Base-by-base conservation (phyloP, 257 asterid genomes). In the Gardenia jasminoides region DNA sequence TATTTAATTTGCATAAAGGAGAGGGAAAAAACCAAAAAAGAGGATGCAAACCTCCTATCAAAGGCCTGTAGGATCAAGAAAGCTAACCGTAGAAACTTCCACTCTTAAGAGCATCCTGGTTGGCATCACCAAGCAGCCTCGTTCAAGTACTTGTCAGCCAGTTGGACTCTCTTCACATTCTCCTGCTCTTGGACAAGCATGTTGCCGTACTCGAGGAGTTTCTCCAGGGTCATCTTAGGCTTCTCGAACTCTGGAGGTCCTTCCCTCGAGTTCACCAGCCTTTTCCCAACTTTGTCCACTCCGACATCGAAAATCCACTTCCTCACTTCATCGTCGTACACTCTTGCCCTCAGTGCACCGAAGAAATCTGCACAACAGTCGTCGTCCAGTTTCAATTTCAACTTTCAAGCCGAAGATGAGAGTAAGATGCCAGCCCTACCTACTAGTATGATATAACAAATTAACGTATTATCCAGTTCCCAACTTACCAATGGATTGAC, bases 61-160 rank as follows among this genome's bases (percentile, higher is more conserved):
- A 69, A 74, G 71, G 71, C 70, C 66, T 76, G 44, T 44, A 72
- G 77, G 83, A 76, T 22, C 59, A 80, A 82, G 76, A 74, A 70
- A 74, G 36, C 82, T 78, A 72, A 82, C 91, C 87, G 76, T 86
- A 93, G 93, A 83, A 93, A 67, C 79, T 74, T 64, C 97, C 97
- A 0, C 82, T 79, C 0, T 86, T 83, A 16, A 91, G 84, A 36
- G 92, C 54, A 30, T 93, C 97, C 74, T 79, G 84, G 89, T 93
- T 93, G 70, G 98, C 98, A 10, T 93, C 93, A 61, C 97, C 98
- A 8, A 93, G 98, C 96, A 56, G 98, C 98, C 81, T 88, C 90
- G 24, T 79, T 83, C 87, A 91, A 11, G 82, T 93, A 93, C 78
- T 47, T 86, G 74, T 92, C 97, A 3, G 97, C 96, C 84, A 90